A percentile compares a stretch with the other conserved stretches of the same genome.
Evolutionary conservation across 495 filamentous ascomycete species (phyloP).

Genomic region (Hamigera avellanea): DNA sequence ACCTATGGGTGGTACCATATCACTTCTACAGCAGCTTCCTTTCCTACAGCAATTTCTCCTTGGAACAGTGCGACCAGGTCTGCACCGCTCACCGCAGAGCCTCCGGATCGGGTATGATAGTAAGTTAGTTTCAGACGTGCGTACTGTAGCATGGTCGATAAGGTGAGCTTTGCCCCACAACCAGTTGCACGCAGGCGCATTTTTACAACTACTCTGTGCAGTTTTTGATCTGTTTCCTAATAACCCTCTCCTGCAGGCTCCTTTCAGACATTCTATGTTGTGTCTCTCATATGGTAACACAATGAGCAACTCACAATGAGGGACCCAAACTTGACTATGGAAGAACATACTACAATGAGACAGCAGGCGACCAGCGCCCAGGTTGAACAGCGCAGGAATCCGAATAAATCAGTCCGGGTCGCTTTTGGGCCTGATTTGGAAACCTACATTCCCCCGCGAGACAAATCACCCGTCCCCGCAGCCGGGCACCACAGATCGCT

Average conservation of each 20-base stretch:
- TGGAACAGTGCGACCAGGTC: background rate
- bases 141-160: slow-evolving; percentile 7
- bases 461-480: slow-evolving; percentile 27
- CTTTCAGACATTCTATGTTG: background rate
- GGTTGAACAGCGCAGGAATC: slow-evolving; percentile 23
- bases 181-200: too few relatives aligned
- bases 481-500: slow-evolving; percentile 28
- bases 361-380: slow-evolving; percentile 17
- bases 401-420: slow-evolving; percentile 29
- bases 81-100: slow-evolving; percentile 2
- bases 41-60: too few relatives aligned
- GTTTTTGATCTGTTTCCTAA: too few relatives aligned
- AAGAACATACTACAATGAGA: slow-evolving; percentile 16
- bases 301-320: slow-evolving; percentile 32
- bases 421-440: slow-evolving; percentile 35
- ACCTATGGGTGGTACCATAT: too few relatives aligned
- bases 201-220: too few relatives aligned
- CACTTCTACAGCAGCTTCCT: too few relatives aligned
- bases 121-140: slow-evolving; percentile 1
- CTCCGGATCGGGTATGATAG: slow-evolving; percentile 8
- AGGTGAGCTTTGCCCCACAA: slow-evolving; percentile 7
- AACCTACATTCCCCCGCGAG: slow-evolving; percentile 30
- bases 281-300: slow-evolving; percentile 9
- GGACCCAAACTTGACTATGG: slow-evolving; percentile 29
- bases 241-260: background rate